Percentiles rank a stretch among this genome's conserved stretches.
phyloP scores from a whole-genome alignment of 2,329 filamentous ascomycete genomes.

The Exophiala sp. region DNA sequence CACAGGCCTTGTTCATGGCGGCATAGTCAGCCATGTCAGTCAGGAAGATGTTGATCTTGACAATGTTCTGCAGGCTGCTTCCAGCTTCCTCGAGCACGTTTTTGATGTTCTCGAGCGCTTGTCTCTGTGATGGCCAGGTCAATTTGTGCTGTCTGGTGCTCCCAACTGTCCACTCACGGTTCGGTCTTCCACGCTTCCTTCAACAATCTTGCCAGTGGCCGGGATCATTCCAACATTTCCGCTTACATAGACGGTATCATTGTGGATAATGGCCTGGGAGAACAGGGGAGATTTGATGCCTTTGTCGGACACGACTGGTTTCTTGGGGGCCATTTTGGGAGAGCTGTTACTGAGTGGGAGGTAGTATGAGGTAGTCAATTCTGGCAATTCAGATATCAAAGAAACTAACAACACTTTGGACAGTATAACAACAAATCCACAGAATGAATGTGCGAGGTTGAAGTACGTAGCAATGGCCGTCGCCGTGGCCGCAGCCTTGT shows the following conservation, averaged over 20 bases:
- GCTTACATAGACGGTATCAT: constrained; percentile 29
- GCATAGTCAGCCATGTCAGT: constrained; percentile 61
- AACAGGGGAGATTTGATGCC: constrained; percentile 29
- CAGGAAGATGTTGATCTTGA: constrained; percentile 58
- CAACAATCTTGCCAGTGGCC: constrained; percentile 25
- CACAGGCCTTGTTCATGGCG: constrained; percentile 77
- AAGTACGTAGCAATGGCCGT: no score
- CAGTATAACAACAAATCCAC: neutral
- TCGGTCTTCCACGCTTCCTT: constrained; percentile 27
- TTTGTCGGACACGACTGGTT: constrained; percentile 22
- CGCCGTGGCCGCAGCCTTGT: neutral
- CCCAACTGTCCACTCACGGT: constrained; percentile 29
- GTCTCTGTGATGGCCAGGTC: constrained; percentile 5
- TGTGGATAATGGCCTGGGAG: constrained; percentile 30
- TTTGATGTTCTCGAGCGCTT: constrained; percentile 46
- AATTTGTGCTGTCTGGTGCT: neutral
- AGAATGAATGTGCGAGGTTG: neutral
- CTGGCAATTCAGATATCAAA: neutral
- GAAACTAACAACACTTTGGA: neutral
- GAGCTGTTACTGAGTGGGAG: neutral
- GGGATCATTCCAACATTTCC: constrained; percentile 29
- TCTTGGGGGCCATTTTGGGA: constrained; percentile 22
- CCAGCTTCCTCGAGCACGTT: constrained; percentile 57
- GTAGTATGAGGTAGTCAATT: neutral
- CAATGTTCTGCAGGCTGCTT: constrained; percentile 53